Base-by-base conservation (phyloP, 2,329 filamentous ascomycete genomes). In the Harringtonia aguacate region DNA sequence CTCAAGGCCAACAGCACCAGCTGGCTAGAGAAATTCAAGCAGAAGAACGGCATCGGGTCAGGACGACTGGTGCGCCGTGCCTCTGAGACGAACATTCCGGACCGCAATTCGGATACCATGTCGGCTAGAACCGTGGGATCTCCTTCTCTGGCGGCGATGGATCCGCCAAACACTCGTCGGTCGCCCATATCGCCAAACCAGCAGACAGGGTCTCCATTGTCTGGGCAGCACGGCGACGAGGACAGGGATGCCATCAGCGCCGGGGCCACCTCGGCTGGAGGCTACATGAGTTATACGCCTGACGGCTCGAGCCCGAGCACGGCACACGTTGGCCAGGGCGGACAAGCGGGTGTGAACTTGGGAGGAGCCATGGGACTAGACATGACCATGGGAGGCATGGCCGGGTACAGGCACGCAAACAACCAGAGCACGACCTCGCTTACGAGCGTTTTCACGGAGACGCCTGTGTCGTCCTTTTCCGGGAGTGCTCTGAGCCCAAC, bases 21-120 rank as follows among this genome's bases (percentile, higher is more conserved):
- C 52, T 95, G 90, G 89, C 72, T 97, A 29, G 87, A 95, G 57
- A 94, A 92, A 59, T 97, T 97, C 70, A 95, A 95, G 68, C 79
- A 87, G 58, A 95, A 90, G 66, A 83, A 94, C 59, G 79, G 65
- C 27, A 65, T 77, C 44, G 67, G 62, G 3, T 15, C 65, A 64
- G 15, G 68, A 15, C 64, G 15, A 47, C 56, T 78, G 31, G 67
- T 69, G 49, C 67, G 77, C 36, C 65, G 77, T 44, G 76, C 76
- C 8, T 81, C 77, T 4, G 77, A 81, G 58, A 74, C 79, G 31
- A 88, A 86, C 58, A 84, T 89, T 43, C 75, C 79, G 1, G 82
- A 86, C 54, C 77, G 72, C 46, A 74, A 73, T 21, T 73, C 75
- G 44, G 65, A 75, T 21, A 30, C 46, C 13, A 8, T 35, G n/a